phyloP scores from a whole-genome alignment of 2,329 filamentous ascomycete genomes.

The Verticillium longisporum region DNA sequence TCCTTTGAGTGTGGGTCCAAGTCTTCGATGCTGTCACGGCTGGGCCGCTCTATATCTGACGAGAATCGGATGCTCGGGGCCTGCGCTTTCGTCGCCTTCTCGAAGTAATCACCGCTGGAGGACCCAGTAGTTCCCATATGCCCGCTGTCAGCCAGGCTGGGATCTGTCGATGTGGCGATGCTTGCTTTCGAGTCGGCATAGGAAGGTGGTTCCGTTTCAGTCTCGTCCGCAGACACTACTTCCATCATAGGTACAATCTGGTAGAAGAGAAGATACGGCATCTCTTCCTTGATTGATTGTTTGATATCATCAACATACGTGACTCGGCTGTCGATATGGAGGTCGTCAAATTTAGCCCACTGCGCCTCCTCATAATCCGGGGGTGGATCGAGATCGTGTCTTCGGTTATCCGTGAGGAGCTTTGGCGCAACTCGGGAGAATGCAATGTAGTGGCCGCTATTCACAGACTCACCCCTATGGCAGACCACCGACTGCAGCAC shows the following conservation, averaged over 20 bases:
- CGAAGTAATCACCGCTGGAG: conserved; percentile 38
- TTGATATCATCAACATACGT: conserved; percentile 71
- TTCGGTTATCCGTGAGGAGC: conserved; percentile 52
- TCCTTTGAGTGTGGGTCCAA: conserved; percentile 23
- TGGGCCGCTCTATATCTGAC: conserved; percentile 42
- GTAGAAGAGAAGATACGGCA: conserved; percentile 92
- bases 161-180: conserved; percentile 22
- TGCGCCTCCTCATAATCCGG: conserved; percentile 64
- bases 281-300: conserved; percentile 72
- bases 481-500: conserved; percentile 88
- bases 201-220: conserved; percentile 47
- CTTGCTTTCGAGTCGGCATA: conserved; percentile 47
- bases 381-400: conserved; percentile 48
- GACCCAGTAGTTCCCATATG: conserved; percentile 20
- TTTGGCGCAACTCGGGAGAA: conserved; percentile 70
- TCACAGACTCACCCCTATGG: conserved; percentile 76
- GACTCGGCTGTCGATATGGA: conserved; percentile 62
- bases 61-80: conserved; percentile 49
- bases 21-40: conserved; percentile 38
- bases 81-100: conserved; percentile 27
- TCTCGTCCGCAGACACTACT: conserved; percentile 43
- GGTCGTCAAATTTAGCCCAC: conserved; percentile 91
- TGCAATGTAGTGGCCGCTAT: conserved; percentile 87
- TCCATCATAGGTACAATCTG: conserved; percentile 86
- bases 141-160: conserved; percentile 20